Evolutionary conservation across 2,329 filamentous ascomycete genomes (phyloP).

Genomic region (Knufia fluminis): DNA sequence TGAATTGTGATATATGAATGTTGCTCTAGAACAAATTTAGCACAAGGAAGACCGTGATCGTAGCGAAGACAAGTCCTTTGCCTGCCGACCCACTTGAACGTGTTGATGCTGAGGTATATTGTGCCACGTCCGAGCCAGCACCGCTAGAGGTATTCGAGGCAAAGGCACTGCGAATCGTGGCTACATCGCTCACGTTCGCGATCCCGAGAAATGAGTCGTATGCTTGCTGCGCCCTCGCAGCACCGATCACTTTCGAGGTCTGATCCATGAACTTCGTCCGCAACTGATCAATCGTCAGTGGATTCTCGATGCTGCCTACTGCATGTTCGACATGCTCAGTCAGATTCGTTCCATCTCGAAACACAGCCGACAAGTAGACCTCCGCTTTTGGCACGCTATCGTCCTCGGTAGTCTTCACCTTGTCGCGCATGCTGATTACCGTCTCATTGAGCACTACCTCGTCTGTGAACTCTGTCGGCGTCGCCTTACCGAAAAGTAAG

Average conservation of each 20-base stretch:
- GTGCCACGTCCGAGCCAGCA: too few species aligned
- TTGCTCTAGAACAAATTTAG: too few species aligned
- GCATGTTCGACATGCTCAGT: slow-evolving; percentile 29
- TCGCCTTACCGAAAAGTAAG: slow-evolving; percentile 42
- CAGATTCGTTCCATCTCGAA: slow-evolving; percentile 26
- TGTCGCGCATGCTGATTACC: slow-evolving; percentile 37
- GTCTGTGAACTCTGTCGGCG: slow-evolving; percentile 44
- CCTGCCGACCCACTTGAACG: too few species aligned
- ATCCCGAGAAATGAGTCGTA: background rate
- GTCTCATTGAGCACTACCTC: slow-evolving; percentile 34
- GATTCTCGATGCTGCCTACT: slow-evolving; percentile 41
- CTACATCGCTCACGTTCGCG: background rate
- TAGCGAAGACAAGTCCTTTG: too few species aligned
- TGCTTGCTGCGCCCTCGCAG: slow-evolving; percentile 22
- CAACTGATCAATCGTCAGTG: slow-evolving; percentile 39
- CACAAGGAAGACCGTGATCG: too few species aligned
- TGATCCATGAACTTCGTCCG: slow-evolving; percentile 44
- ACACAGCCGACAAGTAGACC: slow-evolving; percentile 30
- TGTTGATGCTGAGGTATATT: too few species aligned
- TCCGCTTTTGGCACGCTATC: slow-evolving; percentile 35
- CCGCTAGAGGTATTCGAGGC: background rate
- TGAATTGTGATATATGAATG: too few species aligned
- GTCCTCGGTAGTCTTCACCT: slow-evolving; percentile 37
- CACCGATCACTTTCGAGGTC: slow-evolving; percentile 33
- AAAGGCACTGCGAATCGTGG: background rate